A percentile compares a stretch with the other conserved stretches of the same genome.
phyloP scores from a whole-genome alignment of 345 rosid species.

The Eucalyptus regnans region DNA sequence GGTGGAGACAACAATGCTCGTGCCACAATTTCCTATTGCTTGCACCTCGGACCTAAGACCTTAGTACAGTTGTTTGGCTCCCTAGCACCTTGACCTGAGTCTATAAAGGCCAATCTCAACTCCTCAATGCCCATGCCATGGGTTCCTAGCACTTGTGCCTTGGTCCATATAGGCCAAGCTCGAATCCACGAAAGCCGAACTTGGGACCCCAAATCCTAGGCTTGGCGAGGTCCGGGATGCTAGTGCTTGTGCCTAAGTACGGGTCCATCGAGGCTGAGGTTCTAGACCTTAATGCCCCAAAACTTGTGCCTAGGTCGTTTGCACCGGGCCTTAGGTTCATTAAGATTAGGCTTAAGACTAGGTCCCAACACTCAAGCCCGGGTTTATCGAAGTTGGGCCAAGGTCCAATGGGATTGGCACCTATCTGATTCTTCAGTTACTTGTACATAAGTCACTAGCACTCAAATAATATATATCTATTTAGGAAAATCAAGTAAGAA shows the following conservation, averaged over 20 bases:
- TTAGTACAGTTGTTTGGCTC: accelerated
- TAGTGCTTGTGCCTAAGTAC: not conserved
- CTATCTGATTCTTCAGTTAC: accelerated
- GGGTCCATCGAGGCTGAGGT: accelerated
- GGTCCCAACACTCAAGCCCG: accelerated
- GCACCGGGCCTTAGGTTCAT: accelerated
- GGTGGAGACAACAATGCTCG: accelerated
- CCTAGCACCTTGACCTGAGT: accelerated
- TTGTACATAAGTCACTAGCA: too few relatives aligned
- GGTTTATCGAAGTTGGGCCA: accelerated
- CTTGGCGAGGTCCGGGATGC: not conserved
- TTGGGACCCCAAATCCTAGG: accelerated
- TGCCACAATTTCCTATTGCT: not conserved
- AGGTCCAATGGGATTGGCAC: too few relatives aligned
- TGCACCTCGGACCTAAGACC: not conserved
- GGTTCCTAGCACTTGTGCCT: accelerated
- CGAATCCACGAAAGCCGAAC: accelerated
- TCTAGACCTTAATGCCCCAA: accelerated
- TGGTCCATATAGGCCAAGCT: accelerated
- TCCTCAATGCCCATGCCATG: not conserved
- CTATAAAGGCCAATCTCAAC: not conserved
- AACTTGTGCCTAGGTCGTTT: accelerated
- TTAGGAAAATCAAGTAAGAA: too few relatives aligned
- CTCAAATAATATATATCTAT: too few relatives aligned
- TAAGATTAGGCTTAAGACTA: not conserved